Evolutionary conservation across 2,329 filamentous ascomycete species (phyloP).

Genomic region (Aplosporella prunicola): DNA sequence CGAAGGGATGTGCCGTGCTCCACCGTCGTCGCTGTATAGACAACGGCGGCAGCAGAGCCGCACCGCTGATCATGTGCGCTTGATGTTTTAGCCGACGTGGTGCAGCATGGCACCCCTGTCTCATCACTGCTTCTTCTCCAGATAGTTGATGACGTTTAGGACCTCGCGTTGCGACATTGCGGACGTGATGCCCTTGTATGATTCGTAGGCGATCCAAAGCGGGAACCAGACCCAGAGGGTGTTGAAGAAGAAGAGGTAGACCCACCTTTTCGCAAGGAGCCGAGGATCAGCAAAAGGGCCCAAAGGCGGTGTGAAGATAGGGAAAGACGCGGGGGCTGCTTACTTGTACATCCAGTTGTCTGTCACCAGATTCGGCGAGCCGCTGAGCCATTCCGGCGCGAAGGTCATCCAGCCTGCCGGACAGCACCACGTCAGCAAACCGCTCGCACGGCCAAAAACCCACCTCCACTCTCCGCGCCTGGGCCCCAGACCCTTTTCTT

Average conservation of each 20-base stretch:
- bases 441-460: too few relatives aligned
- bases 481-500: too few relatives aligned
- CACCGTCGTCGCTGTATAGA: too few relatives aligned
- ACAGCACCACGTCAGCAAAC: conserved; percentile 29
- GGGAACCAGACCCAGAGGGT: conserved; percentile 53
- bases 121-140: conserved; percentile 10
- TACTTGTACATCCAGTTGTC: conserved; percentile 50
- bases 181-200: conserved; percentile 35
- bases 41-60: too few relatives aligned
- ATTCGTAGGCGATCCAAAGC: conserved; percentile 47
- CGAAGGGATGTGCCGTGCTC: too few relatives aligned
- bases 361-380: conserved; percentile 47
- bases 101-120: too few relatives aligned
- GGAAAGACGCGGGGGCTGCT: conserved; percentile 17
- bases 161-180: conserved; percentile 8
- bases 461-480: conserved; percentile 8
- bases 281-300: background rate
- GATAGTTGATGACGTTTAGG: conserved; percentile 9
- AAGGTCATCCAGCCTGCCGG: conserved; percentile 52
- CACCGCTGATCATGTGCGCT: too few relatives aligned
- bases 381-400: conserved; percentile 54
- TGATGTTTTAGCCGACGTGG: too few relatives aligned
- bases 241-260: conserved; percentile 58
- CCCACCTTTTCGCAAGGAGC: conserved; percentile 41
- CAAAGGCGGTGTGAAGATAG: background rate